Evolutionary conservation across 148 eudicot genomes (phyloP), one percentile per base, ranked within the genome.

Genomic region (Rhododendron simsii): DNA sequence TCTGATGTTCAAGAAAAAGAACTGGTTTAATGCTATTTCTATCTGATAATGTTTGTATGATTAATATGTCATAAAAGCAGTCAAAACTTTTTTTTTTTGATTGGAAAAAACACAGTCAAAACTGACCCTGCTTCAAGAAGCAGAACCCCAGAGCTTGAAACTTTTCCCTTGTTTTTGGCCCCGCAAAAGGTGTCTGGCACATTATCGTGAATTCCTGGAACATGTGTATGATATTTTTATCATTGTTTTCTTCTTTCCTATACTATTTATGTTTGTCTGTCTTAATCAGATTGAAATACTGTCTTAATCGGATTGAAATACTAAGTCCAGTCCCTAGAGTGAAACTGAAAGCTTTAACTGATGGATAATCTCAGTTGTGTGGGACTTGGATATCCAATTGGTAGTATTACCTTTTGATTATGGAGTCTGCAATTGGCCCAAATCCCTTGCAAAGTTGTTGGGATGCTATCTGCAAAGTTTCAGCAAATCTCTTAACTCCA

Each of bases 151-250:
- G 21, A 51, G 61, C 63, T 80, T 80, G 63, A 80, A 15, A 50
- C 82, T 80, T 41, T 80, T 80, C 33, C 59, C 63, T 80, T 80
- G 82, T 7, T 55, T 26, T n/a, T 51, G 23, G n/a, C 82, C 28
- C 63, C 41, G 0, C 41, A 50, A 23, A 44, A 71, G 14, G 18
- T 71, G 47, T 2, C n/a, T 5, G 45, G 39, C 44, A 5, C 78
- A 74, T 74, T 47, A 30, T 74, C 7, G 78, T 74, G 23, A 2
- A 39, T 74, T 5, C 78, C 78, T 74, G 21, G 6, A 15, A 15
- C 78, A 33, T 1, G 39, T 35, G 18, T 14, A 65, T 37, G 47
- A 30, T 12, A 20, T 33, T 13, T 33, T 13, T 37, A 39, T 75
- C 47, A 75, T 75, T 75, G 21, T 15, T 74, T 55, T 59, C 2